phyloP scores from a whole-genome alignment of 768 basidiomycete genomes.

The Lentinula sp. region DNA sequence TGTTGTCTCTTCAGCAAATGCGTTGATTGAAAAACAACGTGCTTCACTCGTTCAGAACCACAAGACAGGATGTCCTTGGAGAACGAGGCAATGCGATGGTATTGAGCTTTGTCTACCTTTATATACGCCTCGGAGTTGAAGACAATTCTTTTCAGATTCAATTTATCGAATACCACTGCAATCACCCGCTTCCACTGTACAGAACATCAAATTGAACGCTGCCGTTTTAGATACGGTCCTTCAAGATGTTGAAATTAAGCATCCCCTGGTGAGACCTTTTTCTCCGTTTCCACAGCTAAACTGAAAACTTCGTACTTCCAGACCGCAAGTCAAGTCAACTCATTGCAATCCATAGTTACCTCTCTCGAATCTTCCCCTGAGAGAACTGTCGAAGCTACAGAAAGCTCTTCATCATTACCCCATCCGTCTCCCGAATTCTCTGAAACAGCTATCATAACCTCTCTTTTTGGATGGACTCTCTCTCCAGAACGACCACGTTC shows the following conservation, averaged over 20 bases:
- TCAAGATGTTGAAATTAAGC: conserved; percentile 51
- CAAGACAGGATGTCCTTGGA: conserved; percentile 84
- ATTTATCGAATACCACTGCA: conserved; percentile 74
- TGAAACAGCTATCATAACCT: conserved; percentile 35
- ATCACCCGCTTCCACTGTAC: conserved; percentile 56
- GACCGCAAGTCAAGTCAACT: conserved; percentile 52
- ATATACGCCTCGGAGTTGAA: background rate
- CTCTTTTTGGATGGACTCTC: conserved; percentile 47
- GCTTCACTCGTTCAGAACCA: conserved; percentile 60
- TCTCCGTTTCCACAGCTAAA: background rate
- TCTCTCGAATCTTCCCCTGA: conserved; percentile 16
- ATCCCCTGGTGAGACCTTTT: conserved; percentile 57
- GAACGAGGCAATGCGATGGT: conserved; percentile 75
- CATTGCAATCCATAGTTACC: conserved; percentile 41
- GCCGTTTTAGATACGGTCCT: conserved; percentile 44
- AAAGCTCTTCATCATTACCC: background rate
- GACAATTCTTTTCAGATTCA: conserved; percentile 33
- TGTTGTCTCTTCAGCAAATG: conserved; percentile 39
- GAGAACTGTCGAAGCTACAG: conserved; percentile 10
- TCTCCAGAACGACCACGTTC: conserved; percentile 25
- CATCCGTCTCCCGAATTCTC: conserved; percentile 19
- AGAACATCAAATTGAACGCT: conserved; percentile 54
- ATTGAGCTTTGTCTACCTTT: background rate
- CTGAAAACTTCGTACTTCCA: conserved; percentile 19
- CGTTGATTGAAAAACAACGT: conserved; percentile 71